These are phyloP conservation scores for Biscogniauxia mediterranea DNA, from an alignment of 2,329 filamentous ascomycete genomes.

Conservation along the genomic window DNA sequence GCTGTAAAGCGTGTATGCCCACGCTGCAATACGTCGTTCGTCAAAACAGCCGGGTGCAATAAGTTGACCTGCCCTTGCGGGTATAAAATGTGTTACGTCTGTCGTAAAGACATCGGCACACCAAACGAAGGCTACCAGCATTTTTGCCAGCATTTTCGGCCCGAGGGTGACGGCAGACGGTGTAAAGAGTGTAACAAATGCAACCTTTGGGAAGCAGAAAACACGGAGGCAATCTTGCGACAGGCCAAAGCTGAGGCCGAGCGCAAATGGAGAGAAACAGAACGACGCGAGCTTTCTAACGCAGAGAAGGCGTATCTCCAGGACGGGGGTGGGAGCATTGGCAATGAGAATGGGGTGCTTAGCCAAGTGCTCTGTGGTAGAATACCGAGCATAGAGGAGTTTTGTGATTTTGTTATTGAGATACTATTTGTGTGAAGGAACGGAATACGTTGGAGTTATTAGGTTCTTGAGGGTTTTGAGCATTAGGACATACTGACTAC, in stretches of 20 bases:
- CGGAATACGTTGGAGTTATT: constrained; percentile 3
- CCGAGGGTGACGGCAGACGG: constrained; percentile 66
- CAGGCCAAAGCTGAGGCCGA: constrained; percentile 71
- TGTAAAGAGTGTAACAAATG: constrained; percentile 81
- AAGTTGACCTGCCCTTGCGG: constrained; percentile 95
- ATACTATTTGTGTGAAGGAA: constrained; percentile 28
- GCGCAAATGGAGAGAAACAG: constrained; percentile 65
- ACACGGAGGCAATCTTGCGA: constrained; percentile 65
- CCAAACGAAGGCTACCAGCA: constrained; percentile 76
- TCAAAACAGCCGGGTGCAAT: constrained; percentile 93
- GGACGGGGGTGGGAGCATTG: constrained; percentile 41
- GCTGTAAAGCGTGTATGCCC: constrained; percentile 95
- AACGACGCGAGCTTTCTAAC: constrained; percentile 56
- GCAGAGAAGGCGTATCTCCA: constrained; percentile 57
- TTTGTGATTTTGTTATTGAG: constrained; percentile 32
- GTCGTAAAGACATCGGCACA: constrained; percentile 69
- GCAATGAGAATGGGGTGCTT: constrained; percentile 14
- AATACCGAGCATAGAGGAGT: constrained; percentile 28
- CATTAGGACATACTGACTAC: not conserved
- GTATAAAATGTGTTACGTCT: constrained; percentile 98
- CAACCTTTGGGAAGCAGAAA: constrained; percentile 76
- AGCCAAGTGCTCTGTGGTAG: constrained; percentile 19
- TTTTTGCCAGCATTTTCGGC: constrained; percentile 94
- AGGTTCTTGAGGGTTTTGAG: not conserved
- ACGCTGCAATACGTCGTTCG: constrained; percentile 84